Conservation (phyloP, 169 alveolate species). For the Eimeria maxima region DNA sequence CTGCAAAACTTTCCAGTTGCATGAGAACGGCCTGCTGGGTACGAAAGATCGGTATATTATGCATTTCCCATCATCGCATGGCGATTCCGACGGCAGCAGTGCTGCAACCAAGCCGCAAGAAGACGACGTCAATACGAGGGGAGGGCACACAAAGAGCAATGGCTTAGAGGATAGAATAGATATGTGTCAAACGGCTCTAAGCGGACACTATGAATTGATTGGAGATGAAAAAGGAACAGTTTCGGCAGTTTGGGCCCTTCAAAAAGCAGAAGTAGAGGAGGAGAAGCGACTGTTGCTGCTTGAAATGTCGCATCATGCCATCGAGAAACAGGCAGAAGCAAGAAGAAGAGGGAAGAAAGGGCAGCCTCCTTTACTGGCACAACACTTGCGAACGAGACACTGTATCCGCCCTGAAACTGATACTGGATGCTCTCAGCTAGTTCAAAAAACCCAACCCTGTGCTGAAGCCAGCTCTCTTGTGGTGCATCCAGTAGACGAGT, state of each 20-base stretch:
- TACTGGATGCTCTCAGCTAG: neutral
- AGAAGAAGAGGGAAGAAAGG: neutral
- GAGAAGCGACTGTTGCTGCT: constrained; percentile 47
- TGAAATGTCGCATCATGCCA: constrained; percentile 34
- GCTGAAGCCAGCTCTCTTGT: neutral
- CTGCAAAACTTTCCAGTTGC: neutral
- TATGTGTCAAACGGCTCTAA: too few relatives aligned
- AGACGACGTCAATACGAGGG: neutral
- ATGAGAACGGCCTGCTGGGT: neutral
- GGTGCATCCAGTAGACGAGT: neutral
- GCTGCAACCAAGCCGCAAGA: constrained; percentile 12
- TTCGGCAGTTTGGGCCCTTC: constrained; percentile 52
- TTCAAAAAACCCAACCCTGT: neutral
- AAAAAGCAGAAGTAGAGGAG: constrained; percentile 36
- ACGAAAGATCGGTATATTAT: neutral
- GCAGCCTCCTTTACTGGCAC: neutral
- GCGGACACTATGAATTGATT: neutral
- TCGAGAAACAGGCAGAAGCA: constrained; percentile 19
- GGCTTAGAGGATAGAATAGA: neutral
- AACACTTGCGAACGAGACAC: neutral
- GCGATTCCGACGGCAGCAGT: constrained; percentile 2
- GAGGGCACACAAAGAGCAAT: neutral
- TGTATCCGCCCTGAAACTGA: neutral
- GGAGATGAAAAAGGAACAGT: neutral
- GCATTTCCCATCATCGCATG: neutral